Evolutionary conservation across 495 filamentous ascomycete species (phyloP).

Genomic region (Aspergillus saccharolyticus): DNA sequence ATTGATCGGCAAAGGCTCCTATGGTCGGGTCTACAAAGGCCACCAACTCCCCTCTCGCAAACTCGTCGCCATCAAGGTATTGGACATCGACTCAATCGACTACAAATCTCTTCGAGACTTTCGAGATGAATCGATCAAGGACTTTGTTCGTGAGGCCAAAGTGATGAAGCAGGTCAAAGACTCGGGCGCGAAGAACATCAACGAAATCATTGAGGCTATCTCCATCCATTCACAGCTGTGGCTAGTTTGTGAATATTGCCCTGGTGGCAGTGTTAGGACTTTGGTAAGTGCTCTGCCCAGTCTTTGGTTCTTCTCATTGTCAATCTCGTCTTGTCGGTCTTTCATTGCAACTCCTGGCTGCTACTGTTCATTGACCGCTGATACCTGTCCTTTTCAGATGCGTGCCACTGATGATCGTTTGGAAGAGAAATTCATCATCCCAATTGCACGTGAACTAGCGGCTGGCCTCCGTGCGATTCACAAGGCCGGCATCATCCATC

Average conservation of each 20-base stretch:
- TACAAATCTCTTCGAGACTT: constrained; percentile 60
- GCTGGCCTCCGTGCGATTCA: constrained; percentile 83
- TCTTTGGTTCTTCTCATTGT: neutral
- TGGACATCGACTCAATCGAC: constrained; percentile 89
- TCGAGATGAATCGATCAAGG: constrained; percentile 74
- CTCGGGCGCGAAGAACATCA: constrained; percentile 82
- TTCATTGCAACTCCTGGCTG: neutral
- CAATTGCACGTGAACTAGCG: constrained; percentile 82
- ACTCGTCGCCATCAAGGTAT: constrained; percentile 88
- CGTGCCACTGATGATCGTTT: constrained; percentile 61
- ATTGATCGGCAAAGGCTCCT: constrained; percentile 92
- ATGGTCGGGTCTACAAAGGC: constrained; percentile 90
- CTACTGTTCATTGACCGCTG: neutral
- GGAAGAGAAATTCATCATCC: constrained; percentile 84
- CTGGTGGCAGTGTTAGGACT: constrained; percentile 91
- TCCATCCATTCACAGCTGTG: constrained; percentile 84
- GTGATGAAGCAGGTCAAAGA: constrained; percentile 81
- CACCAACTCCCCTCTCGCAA: constrained; percentile 50
- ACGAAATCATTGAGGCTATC: constrained; percentile 80
- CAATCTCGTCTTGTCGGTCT: neutral
- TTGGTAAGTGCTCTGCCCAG: constrained; percentile 46
- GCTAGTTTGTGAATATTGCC: constrained; percentile 94
- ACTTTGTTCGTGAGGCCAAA: constrained; percentile 84
- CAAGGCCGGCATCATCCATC: constrained; percentile 87
- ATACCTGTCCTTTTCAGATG: constrained; percentile 35